Conservation (phyloP, 805 yeast genomes). For the Kuraishia floccosa region DNA sequence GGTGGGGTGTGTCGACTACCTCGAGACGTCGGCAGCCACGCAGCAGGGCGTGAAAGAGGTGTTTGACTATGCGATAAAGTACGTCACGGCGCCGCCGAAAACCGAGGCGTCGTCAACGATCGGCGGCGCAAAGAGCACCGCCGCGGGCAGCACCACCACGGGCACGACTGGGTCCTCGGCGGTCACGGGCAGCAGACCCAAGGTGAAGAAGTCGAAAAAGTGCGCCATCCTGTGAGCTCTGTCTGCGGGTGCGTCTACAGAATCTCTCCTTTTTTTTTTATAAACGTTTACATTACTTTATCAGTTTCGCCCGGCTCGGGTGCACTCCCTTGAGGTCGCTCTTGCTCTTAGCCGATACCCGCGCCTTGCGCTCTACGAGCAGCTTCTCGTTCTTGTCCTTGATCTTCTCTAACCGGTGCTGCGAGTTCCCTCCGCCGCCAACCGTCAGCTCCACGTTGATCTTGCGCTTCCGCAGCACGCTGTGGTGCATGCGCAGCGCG, state of each 20-base stretch:
- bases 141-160: neutral
- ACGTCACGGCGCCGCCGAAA: constrained; percentile 46
- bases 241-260: constrained; percentile 1
- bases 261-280: constrained; percentile 2
- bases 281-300: constrained; percentile 12
- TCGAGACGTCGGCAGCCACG: constrained; percentile 87
- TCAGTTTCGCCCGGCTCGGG: constrained; percentile 53
- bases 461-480: constrained; percentile 54
- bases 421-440: constrained; percentile 95
- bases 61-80: constrained; percentile 71
- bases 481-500: constrained; percentile 79
- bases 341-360: constrained; percentile 22
- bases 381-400: constrained; percentile 70
- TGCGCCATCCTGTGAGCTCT: constrained; percentile 29
- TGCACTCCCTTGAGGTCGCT: constrained; percentile 31
- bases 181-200: constrained; percentile 4
- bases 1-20: constrained; percentile 59
- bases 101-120: constrained; percentile 7
- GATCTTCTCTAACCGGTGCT: constrained; percentile 55
- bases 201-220: constrained; percentile 32
- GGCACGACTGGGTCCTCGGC: neutral
- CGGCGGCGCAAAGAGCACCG: neutral
- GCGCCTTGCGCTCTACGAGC: constrained; percentile 54
- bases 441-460: constrained; percentile 95
- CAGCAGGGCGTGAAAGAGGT: constrained; percentile 80